Evolutionary conservation across 345 rosid genomes (phyloP).

Genomic region (Sonneratia caseolaris): DNA sequence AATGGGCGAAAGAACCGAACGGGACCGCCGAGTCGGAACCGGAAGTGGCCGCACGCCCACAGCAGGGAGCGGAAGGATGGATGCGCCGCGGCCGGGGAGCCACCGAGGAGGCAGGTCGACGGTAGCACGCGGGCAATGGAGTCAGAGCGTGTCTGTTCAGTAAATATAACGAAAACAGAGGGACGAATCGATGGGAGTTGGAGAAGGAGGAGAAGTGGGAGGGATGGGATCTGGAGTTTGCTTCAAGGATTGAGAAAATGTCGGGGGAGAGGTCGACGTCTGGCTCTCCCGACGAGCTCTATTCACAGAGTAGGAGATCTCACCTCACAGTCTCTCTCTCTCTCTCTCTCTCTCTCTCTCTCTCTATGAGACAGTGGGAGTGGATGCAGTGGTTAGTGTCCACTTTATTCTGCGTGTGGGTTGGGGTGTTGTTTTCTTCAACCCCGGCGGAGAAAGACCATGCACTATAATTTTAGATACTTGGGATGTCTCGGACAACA

Average conservation of each 20-base stretch:
- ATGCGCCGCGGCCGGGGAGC: not conserved
- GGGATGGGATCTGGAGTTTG: constrained; percentile 31
- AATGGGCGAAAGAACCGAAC: constrained; percentile 13
- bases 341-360: not conserved
- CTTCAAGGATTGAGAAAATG: constrained; percentile 54
- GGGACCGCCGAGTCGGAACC: not conserved
- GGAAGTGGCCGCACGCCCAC: not conserved
- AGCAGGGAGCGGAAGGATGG: not conserved
- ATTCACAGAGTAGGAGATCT: not conserved
- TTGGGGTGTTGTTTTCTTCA: not conserved
- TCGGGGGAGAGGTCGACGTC: constrained; percentile 45
- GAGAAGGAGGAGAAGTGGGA: constrained; percentile 14
- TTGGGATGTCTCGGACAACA: too few relatives aligned
- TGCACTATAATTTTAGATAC: not conserved
- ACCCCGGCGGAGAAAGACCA: not conserved
- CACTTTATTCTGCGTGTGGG: not conserved
- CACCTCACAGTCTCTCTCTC: not conserved
- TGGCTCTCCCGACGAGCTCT: constrained; percentile 19
- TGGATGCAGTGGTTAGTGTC: not conserved
- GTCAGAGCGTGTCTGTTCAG: constrained; percentile 13
- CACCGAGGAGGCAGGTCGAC: not conserved
- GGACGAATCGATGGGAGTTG: too few relatives aligned
- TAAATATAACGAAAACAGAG: constrained; percentile 4
- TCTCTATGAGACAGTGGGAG: not conserved
- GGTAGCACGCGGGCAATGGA: not conserved